A percentile compares a stretch with the other conserved stretches of the same genome.
These are phyloP conservation scores for Fraxinus nigra DNA, from an alignment of 305 asterid genomes.

Conservation along the genomic window DNA sequence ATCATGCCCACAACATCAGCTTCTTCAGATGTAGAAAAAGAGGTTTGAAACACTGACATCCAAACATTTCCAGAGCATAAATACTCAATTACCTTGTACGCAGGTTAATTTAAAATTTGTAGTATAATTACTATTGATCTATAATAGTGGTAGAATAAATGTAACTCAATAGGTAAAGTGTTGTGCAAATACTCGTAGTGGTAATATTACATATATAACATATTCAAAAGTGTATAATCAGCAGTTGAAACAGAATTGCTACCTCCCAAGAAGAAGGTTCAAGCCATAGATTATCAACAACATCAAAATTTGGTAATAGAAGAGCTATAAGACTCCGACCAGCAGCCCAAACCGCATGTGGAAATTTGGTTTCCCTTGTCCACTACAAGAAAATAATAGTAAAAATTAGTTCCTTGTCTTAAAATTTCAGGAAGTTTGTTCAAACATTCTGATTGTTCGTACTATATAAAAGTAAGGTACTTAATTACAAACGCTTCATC, in stretches of 20 bases:
- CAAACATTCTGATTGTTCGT: not conserved
- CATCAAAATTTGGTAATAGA: constrained; percentile 84
- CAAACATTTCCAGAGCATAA: not conserved
- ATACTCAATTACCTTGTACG: not conserved
- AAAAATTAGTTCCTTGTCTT: constrained; percentile 7
- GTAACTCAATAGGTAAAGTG: constrained; percentile 8
- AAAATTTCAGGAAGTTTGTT: not conserved
- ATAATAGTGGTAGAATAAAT: not conserved
- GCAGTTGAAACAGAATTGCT: constrained; percentile 26
- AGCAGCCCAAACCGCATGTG: constrained; percentile 99
- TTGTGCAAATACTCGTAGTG: constrained; percentile 1
- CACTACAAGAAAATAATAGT: constrained; percentile 48
- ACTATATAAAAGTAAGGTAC: not conserved
- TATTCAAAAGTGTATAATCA: constrained; percentile 10
- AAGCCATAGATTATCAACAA: constrained; percentile 91
- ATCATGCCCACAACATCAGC: not conserved
- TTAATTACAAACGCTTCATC: not conserved
- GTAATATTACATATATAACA: constrained; percentile 9
- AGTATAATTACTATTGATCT: not conserved
- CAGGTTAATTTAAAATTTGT: not conserved
- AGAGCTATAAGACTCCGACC: constrained; percentile 92
- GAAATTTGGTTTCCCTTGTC: constrained; percentile 80
- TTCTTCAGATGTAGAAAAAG: not conserved
- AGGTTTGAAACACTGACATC: not conserved
- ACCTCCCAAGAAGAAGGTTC: constrained; percentile 98